Base-by-base conservation (phyloP, 441 rosid species). In the Mallotus japonicus region DNA sequence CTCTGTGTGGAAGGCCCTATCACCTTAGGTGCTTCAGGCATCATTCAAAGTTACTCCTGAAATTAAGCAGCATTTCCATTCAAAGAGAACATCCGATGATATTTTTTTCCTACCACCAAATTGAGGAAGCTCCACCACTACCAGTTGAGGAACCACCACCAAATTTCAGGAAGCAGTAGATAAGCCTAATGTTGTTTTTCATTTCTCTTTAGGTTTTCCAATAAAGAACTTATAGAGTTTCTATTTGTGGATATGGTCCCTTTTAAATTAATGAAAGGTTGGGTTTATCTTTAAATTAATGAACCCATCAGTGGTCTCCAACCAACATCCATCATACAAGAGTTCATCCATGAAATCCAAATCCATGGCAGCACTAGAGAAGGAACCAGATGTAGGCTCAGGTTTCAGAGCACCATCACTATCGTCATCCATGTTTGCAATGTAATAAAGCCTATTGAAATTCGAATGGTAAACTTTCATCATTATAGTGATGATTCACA, bases 291-390 rank as follows among this genome's bases (percentile, higher is more conserved):
- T n/a, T n/a, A n/a, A n/a, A n/a, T n/a, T n/a, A n/a, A n/a, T 80
- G 24, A 80, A 78, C 34, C 80, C 79, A 76, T 85, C 92, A 9
- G 83, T 78, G 62, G 90, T 79, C 86, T 89, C 91, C 34, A 89
- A 62, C 95, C 97, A 91, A 82, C 96, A 90, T 51, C 99, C 94
- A 76, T 91, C 93, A 69, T 81, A 81, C 83, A 92, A 87, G 75
- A 92, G 90, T 76, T 95, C 89, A 78, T 95, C 95, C 92, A 95
- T 86, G 76, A 88, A 89, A 82, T 91, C 96, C 85, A 92, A 83
- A 84, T 95, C 97, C 92, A 89, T 84, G 75, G 87, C 85, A 56
- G 88, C 70, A 34, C 81, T 88, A 20, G 82, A 71, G 73, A 87
- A 82, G 73, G 71, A 80, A 61, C 81, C 85, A 63, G 78, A 67